A percentile compares a stretch with the other conserved stretches of the same genome.
These are phyloP conservation scores for Aspergillus kassunensis DNA, from an alignment of 495 filamentous ascomycete species.

Conservation along the genomic window DNA sequence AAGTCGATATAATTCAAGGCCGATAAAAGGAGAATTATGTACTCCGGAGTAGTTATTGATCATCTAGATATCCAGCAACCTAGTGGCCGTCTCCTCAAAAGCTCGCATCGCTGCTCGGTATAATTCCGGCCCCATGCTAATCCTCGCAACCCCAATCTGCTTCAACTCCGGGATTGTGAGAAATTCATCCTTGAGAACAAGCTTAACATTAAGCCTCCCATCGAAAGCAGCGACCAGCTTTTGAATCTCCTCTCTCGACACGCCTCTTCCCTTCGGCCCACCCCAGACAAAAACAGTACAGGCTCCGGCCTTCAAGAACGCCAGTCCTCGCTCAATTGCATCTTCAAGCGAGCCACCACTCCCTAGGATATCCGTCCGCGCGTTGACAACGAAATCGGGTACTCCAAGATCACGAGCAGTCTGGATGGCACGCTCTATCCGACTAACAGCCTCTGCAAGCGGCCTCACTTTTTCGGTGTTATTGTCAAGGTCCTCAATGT, in stretches of 20 bases:
- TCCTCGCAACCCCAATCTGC: constrained; percentile 41
- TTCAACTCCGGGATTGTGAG: constrained; percentile 35
- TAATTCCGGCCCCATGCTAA: constrained; percentile 39
- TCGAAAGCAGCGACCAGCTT: constrained; percentile 30
- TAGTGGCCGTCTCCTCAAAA: constrained; percentile 26
- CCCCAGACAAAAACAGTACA: constrained; percentile 49
- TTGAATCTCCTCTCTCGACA: constrained; percentile 34
- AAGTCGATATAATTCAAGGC: too few relatives aligned
- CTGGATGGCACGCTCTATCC: constrained; percentile 32
- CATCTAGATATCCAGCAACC: background rate
- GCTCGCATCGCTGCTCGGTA: constrained; percentile 24
- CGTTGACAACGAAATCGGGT: constrained; percentile 49
- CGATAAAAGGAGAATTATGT: too few relatives aligned
- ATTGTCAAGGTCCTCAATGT: constrained; percentile 47
- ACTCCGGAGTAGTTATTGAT: too few relatives aligned
- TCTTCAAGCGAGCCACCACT: constrained; percentile 33
- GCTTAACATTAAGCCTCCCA: constrained; percentile 37
- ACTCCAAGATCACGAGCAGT: constrained; percentile 37
- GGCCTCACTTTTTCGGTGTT: constrained; percentile 25
- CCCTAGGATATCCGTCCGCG: constrained; percentile 38
- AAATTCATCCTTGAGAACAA: constrained; percentile 23
- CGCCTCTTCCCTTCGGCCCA: constrained; percentile 25
- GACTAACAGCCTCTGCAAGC: constrained; percentile 31
- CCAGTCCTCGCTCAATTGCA: constrained; percentile 39
- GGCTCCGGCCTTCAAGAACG: constrained; percentile 43